phyloP scores from a whole-genome alignment of 2,329 filamentous ascomycete species.

The Trichoderma aggressivum region DNA sequence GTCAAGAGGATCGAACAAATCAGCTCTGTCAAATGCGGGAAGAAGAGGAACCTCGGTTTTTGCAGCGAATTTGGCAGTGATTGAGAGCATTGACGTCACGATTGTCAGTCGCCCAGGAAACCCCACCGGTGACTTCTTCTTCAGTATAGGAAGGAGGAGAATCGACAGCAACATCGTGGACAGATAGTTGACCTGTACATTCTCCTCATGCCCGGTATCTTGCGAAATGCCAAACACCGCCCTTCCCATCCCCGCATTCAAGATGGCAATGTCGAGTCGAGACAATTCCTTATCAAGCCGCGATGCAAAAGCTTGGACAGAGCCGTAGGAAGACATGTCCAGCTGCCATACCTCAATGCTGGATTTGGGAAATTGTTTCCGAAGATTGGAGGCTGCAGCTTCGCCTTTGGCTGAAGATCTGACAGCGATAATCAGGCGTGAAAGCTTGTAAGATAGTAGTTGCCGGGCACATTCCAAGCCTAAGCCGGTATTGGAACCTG shows the following conservation, averaged over 20 bases:
- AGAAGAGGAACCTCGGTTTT: background rate
- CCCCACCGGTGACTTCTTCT: background rate
- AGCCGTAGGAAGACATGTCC: background rate
- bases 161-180: background rate
- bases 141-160: background rate
- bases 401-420: background rate
- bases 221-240: background rate
- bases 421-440: background rate
- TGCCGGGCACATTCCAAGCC: background rate
- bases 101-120: background rate
- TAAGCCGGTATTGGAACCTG: background rate
- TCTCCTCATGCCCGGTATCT: background rate
- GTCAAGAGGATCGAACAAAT: background rate
- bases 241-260: background rate
- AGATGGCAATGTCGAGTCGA: background rate
- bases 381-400: background rate
- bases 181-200: background rate
- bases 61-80: background rate
- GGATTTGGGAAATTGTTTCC: background rate
- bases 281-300: background rate
- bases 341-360: background rate
- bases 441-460: background rate
- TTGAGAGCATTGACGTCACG: background rate
- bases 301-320: background rate
- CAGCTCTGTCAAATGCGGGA: background rate